These are phyloP conservation scores for Penicillium coffeae DNA, from an alignment of 495 filamentous ascomycete genomes.

Conservation along the genomic window DNA sequence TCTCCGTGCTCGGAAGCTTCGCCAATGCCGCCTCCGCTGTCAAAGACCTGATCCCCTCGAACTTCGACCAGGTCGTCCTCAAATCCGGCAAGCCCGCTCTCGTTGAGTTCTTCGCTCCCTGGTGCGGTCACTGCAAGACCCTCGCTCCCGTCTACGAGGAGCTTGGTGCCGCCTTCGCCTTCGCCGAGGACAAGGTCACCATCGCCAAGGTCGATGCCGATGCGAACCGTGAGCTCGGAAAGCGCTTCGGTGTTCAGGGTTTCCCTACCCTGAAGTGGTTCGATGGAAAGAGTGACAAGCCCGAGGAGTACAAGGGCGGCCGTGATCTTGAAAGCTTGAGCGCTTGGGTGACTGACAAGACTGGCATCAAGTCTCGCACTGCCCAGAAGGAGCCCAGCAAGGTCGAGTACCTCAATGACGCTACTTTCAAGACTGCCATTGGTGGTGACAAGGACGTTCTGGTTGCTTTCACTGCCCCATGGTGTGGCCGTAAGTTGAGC, in stretches of 20 bases:
- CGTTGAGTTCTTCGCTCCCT: constrained; percentile 98
- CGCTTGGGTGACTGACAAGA: constrained; percentile 82
- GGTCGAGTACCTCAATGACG: constrained; percentile 76
- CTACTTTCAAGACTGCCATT: constrained; percentile 70
- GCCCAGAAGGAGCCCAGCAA: constrained; percentile 67
- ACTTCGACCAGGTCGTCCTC: constrained; percentile 87
- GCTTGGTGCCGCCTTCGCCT: constrained; percentile 69
- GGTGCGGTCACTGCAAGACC: constrained; percentile 99
- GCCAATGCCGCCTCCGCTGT: constrained; percentile 53
- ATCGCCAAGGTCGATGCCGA: constrained; percentile 97
- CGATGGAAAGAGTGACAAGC: constrained; percentile 89
- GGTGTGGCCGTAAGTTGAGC: constrained; percentile 85
- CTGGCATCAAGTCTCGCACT: constrained; percentile 70
- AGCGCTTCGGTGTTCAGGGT: constrained; percentile 82
- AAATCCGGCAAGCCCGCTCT: constrained; percentile 92
- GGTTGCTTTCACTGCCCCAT: constrained; percentile 94
- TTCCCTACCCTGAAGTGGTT: constrained; percentile 99
- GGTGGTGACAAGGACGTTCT: constrained; percentile 86
- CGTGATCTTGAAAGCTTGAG: constrained; percentile 84
- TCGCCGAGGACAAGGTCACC: constrained; percentile 73
- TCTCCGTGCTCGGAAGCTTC: constrained; percentile 40
- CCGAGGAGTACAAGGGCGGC: constrained; percentile 79
- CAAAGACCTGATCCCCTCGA: constrained; percentile 77
- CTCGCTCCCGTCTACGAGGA: constrained; percentile 94
- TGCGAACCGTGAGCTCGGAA: constrained; percentile 75